Evolutionary conservation across 306 rosid genomes (phyloP), one percentile per base, ranked within the genome.

Genomic region (Leucaena leucocephala): DNA sequence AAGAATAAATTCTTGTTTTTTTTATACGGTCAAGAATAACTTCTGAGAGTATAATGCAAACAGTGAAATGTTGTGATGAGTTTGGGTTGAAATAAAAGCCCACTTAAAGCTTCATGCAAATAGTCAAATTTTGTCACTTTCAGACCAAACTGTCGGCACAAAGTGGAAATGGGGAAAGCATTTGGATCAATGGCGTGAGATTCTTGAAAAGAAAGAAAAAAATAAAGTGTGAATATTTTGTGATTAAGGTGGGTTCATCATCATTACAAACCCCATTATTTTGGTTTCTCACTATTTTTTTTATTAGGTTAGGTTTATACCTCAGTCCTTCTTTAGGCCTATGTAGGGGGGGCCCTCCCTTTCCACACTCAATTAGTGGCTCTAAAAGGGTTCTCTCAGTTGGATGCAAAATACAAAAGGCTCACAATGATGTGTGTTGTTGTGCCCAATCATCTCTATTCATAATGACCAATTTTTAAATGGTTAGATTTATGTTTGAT

Each of bases 351-450:
- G 80, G 19, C 6, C 76, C 82, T 77, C 44, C 59, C 69, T 81
- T 82, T 84, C 73, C 63, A 19, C 19, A 36, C 76, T 75, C 73
- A 86, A 67, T 82, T 80, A 80, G 84, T 82, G 84, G 84, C 77
- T 76, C 52, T 2, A 68, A 81, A 84, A 80, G 81, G 76, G 44
- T 52, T 15, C 6, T 52, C 62, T 64, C 73, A 42, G 34, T 76
- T 73, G 76, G 50, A 76, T 40, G 65, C 27, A 70, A 79, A 77
- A 72, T 40, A 71, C 27, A 70, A 79, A 77, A 72, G 77, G 73
- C 4, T 43, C n/a, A 33, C 55, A 71, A 77, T 77, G 50, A 63
- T 71, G 14, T 17, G 10, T 34, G 21, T n/a, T 39, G 34, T 7
- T 43, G 15, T 62, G 75, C 16, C 55, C 63, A 71, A 36, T 38